Conservation (phyloP, 148 eudicot genomes). For the Persicaria tinctoria region DNA sequence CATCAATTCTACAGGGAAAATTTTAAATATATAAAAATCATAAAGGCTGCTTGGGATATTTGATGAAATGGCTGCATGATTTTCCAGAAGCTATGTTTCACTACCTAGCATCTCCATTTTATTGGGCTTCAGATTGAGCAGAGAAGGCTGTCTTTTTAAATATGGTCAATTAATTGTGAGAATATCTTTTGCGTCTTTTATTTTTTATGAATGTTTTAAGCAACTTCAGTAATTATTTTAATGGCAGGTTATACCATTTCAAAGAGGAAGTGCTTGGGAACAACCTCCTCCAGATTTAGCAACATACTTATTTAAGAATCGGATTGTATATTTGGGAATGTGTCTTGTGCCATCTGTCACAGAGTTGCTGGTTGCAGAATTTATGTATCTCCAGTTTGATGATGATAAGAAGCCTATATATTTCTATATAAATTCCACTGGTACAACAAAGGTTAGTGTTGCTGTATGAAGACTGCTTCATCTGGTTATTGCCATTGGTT, state of each 20-base stretch:
- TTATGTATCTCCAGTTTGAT: conserved; percentile 76
- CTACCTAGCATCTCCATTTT: not conserved
- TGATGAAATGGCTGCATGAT: not conserved
- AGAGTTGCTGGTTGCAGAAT: conserved; percentile 71
- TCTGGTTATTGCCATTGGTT: not conserved
- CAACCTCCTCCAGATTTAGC: conserved; percentile 97
- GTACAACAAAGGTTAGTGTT: conserved; percentile 60
- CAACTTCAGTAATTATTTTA: not conserved
- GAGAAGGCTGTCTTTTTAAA: not conserved
- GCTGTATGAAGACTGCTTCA: not conserved
- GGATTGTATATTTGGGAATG: conserved; percentile 88
- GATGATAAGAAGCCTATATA: conserved; percentile 77
- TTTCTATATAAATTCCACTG: conserved; percentile 89
- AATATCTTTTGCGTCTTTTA: not conserved
- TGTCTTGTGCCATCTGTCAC: conserved; percentile 63
- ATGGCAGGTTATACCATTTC: conserved; percentile 73
- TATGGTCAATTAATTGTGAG: not conserved
- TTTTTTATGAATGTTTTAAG: not conserved
- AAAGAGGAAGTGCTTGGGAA: conserved; percentile 82
- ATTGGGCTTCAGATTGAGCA: not conserved
- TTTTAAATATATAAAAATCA: not conserved
- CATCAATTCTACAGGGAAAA: not conserved
- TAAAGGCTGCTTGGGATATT: not conserved
- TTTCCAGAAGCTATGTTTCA: not conserved
- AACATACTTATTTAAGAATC: conserved; percentile 65